Evolutionary conservation across 2,329 filamentous ascomycete species (phyloP), one percentile per base, ranked within the genome.

Genomic region (Neoarthrinium moseri): DNA sequence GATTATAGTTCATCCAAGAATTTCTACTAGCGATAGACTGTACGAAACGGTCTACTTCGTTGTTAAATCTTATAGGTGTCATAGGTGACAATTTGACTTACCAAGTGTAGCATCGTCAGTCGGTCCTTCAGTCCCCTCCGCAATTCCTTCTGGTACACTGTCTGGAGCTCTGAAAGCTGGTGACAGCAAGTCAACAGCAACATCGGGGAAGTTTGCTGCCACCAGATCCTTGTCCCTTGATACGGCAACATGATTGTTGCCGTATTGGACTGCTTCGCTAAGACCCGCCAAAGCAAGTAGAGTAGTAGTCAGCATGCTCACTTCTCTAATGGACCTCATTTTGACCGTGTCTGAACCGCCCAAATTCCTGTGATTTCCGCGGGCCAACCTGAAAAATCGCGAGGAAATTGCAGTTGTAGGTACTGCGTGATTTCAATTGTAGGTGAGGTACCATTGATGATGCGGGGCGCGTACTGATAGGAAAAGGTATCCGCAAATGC

Each of bases 81-180:
- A n/a, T n/a, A n/a, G 22, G 35, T 37, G 18, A 37, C 10, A 20
- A 34, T n/a, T n/a, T n/a, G n/a, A n/a, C n/a, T n/a, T 17, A 63
- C 61, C 60, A 15, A 63, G 54, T 2, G 56, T 59, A 8, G 46
- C 48, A 49, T 62, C 54, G 23, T 60, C 57, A 15, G 62, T 64
- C 8, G 61, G 62, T 2, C 59, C 58, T 27, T 60, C 56, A 3
- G 56, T 58, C 8, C 60, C 62, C 33, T 61, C 56, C 6, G 42
- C 34, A 27, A 62, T 64, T 6, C 57, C 54, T 5, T 46, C 53
- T 2, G 51, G 53, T 2, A 58, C 36, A n/a, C 45, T 49, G 8
- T 56, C 43, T 8, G 56, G 58, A n/a, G 49, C 45, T 7, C 51
- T 8, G 45, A 64, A 64, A 13, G 60, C 59, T 2, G 62, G 61